Evolutionary conservation across 2,329 filamentous ascomycete species (phyloP), one percentile per base, ranked within the genome.

Genomic region (Epichloe coenophiala): DNA sequence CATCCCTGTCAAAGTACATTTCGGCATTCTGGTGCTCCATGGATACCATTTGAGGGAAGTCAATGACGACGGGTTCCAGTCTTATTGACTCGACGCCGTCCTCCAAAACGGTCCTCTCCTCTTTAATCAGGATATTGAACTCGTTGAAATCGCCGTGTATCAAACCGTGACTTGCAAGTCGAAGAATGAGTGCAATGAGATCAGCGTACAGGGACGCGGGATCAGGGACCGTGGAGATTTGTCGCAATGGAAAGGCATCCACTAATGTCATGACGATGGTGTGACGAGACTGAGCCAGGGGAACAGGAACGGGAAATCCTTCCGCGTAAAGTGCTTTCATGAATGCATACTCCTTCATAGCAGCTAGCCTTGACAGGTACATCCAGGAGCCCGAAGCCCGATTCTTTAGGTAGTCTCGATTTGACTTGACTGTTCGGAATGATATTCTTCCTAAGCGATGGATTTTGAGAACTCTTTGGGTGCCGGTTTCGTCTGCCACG

Each of bases 61-160:
- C 94, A 60, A 98, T 98, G 44, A 98, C 71, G 49, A 96, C 80
- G 1, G 93, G 93, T 6, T 80, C 81, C 27, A 95, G 71, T 15
- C 58, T 61, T 49, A 86, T 57, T 0, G 62, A 53, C 59, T 73
- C 69, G 41, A 65, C 56, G 2, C 65, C 63, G 59, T 73, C 63
- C 6, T 73, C 67, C 5, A 68, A 66, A 8, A 57, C 62, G 3
- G 59, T 58, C 49, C 63, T 71, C 50, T 75, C 80, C 65, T 97
- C 91, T 63, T 93, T 88, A 64, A 98, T 83, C 36, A 98, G 73
- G 56, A 98, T 91, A 66, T 98, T 98, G 76, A 98, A 98, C 67
- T 98, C 94, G 71, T 98, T 98, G 72, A 94, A 98, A 65, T 98
- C 93, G 55, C 93, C 93, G 64, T 98, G 93, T 54, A 98, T 98